These are phyloP conservation scores for Artemisia annua DNA, from an alignment of 129 eudicot genomes.

Conservation along the genomic window DNA sequence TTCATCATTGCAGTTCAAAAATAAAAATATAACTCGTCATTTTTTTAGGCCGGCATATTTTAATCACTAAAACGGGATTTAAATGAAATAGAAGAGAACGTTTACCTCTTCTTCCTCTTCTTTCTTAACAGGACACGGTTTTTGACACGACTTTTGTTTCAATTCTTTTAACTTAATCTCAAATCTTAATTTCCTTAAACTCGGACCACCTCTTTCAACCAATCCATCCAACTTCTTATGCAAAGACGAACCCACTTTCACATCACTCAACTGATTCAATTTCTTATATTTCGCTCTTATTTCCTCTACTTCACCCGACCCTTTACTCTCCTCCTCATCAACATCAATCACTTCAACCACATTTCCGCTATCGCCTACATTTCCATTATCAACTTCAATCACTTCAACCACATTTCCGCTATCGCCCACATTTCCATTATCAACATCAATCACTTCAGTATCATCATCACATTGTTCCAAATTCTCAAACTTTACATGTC, in stretches of 20 bases:
- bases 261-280: constrained; percentile 27
- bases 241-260: constrained; percentile 14
- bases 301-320: constrained; percentile 26
- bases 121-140: constrained; percentile 44
- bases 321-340: background rate
- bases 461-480: constrained; percentile 42
- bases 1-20: no score
- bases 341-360: constrained; percentile 46
- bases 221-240: constrained; percentile 34
- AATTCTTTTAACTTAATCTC: constrained; percentile 35
- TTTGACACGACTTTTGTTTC: background rate
- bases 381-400: constrained; percentile 3
- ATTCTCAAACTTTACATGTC: constrained; percentile 33
- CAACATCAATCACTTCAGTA: constrained; percentile 2
- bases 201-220: constrained; percentile 23
- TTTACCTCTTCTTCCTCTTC: constrained; percentile 27
- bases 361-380: constrained; percentile 36
- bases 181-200: constrained; percentile 27
- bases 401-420: constrained; percentile 46
- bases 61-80: no score
- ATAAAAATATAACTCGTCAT: no score
- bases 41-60: no score
- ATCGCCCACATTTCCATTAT: constrained; percentile 19
- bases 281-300: constrained; percentile 25
- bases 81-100: no score